Percentiles rank a stretch among this genome's conserved stretches.
Evolutionary conservation across 345 rosid genomes (phyloP).

Genomic region (Pelargonium nanum): DNA sequence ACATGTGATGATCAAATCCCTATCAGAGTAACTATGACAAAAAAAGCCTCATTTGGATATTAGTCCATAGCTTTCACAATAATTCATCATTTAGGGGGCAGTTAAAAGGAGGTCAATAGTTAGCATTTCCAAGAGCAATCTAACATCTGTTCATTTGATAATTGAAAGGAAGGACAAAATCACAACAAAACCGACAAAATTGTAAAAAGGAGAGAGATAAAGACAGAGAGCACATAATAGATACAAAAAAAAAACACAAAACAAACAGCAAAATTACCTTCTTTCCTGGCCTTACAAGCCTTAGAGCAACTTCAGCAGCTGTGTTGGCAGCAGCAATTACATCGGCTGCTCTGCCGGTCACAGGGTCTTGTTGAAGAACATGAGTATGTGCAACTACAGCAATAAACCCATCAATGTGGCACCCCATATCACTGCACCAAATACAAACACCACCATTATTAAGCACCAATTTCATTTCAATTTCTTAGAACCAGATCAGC

Average conservation of each 20-base stretch:
- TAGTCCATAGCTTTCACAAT: conserved; percentile 43
- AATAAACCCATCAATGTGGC: conserved; percentile 97
- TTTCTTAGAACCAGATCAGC: not conserved
- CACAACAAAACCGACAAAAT: too few species aligned
- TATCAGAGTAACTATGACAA: conserved; percentile 87
- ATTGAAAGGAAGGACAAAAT: not conserved
- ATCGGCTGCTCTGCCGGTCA: conserved; percentile 75
- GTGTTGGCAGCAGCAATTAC: conserved; percentile 88
- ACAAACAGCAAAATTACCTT: conserved; percentile 38
- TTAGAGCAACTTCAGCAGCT: conserved; percentile 95
- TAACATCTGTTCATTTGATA: not conserved
- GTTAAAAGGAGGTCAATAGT: not conserved
- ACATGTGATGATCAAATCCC: conserved; percentile 18
- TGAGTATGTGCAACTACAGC: conserved; percentile 88
- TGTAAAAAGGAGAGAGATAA: too few species aligned
- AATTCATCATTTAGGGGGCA: conserved; percentile 48
- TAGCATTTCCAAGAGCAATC: not conserved
- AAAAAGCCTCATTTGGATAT: conserved; percentile 50
- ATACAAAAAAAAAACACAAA: not conserved
- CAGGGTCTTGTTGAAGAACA: conserved; percentile 63
- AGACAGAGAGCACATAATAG: not conserved
- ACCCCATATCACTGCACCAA: conserved; percentile 74
- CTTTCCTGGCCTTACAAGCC: conserved; percentile 95
- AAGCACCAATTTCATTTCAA: not conserved
- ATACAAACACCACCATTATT: conserved; percentile 5